Conservation (phyloP, 768 basidiomycete genomes). For the Megacollybia marginata region DNA sequence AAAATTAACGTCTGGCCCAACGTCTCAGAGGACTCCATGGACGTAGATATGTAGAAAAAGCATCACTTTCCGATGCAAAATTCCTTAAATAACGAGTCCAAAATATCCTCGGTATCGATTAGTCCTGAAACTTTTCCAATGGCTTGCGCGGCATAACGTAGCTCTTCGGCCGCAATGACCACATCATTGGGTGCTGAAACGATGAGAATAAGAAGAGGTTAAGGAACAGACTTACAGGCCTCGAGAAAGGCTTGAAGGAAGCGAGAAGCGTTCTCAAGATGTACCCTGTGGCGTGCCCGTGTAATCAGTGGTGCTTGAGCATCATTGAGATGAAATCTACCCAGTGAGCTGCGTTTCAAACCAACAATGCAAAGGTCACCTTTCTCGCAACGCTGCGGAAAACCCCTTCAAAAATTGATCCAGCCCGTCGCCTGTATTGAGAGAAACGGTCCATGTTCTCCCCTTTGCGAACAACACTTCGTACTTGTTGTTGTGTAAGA, state of each 20-base stretch:
- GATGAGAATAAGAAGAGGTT: constrained; percentile 1
- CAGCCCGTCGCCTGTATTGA: constrained; percentile 52
- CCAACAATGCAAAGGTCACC: constrained; percentile 25
- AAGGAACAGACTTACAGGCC: constrained; percentile 23
- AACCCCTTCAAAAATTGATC: constrained; percentile 54
- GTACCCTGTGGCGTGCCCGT: constrained; percentile 70
- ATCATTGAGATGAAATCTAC: too few species aligned
- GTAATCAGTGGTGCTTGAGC: constrained; percentile 59
- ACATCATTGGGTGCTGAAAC: constrained; percentile 55
- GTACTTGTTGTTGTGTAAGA: constrained; percentile 12
- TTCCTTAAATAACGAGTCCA: constrained; percentile 76
- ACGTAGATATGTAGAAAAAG: constrained; percentile 14
- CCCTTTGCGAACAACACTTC: too few species aligned
- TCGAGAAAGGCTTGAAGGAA: constrained; percentile 59
- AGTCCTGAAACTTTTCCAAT: constrained; percentile 80
- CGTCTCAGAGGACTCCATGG: constrained; percentile 11
- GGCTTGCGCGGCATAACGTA: constrained; percentile 77
- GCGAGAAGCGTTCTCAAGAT: constrained; percentile 56
- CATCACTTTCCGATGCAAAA: constrained; percentile 84
- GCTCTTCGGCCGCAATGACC: constrained; percentile 79
- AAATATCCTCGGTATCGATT: constrained; percentile 76
- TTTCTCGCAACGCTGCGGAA: constrained; percentile 37
- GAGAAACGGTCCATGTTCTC: constrained; percentile 53
- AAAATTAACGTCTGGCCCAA: constrained; percentile 36
- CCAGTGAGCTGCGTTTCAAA: too few species aligned